Conservation (phyloP, 73 alveolate genomes). For the Paramecium caudatum region DNA sequence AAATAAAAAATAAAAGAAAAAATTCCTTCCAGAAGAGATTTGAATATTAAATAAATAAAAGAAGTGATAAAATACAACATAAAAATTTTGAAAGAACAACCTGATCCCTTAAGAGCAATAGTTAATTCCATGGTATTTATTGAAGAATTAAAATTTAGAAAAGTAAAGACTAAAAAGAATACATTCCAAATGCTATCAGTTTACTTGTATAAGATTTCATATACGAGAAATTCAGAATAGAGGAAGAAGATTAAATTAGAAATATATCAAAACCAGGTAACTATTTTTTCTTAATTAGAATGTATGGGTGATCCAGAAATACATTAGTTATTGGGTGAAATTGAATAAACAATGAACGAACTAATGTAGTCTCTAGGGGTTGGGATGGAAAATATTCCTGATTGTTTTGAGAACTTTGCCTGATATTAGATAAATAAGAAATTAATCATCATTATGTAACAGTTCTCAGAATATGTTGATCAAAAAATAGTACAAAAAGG, state of each 20-base stretch:
- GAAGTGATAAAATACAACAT: conserved; percentile 36
- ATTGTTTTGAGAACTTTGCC: conserved; percentile 35
- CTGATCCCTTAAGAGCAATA: conserved; percentile 31
- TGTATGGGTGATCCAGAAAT: conserved; percentile 59
- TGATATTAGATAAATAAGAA: too few relatives aligned
- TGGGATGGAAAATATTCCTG: conserved; percentile 49
- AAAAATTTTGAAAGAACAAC: conserved; percentile 15
- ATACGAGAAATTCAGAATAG: conserved; percentile 7
- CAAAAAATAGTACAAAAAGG: conserved; percentile 49
- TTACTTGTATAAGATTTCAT: conserved; percentile 36
- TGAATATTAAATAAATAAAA: conserved; percentile 1
- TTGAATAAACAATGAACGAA: conserved; percentile 30
- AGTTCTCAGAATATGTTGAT: too few relatives aligned
- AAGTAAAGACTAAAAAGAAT: conserved; percentile 39
- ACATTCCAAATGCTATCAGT: conserved; percentile 56
- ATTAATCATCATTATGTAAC: too few relatives aligned
- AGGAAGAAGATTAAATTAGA: conserved; percentile 62
- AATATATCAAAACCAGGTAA: conserved; percentile 50
- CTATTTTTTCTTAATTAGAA: neutral
- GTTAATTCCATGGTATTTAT: neutral
- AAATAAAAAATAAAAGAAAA: conserved; percentile 65
- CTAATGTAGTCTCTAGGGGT: conserved; percentile 14
- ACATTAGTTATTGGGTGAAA: neutral
- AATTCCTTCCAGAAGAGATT: conserved; percentile 23
- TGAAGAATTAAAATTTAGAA: neutral